Base-by-base conservation (phyloP, 2,329 filamentous ascomycete species). In the Trichoderma citrinoviride region DNA sequence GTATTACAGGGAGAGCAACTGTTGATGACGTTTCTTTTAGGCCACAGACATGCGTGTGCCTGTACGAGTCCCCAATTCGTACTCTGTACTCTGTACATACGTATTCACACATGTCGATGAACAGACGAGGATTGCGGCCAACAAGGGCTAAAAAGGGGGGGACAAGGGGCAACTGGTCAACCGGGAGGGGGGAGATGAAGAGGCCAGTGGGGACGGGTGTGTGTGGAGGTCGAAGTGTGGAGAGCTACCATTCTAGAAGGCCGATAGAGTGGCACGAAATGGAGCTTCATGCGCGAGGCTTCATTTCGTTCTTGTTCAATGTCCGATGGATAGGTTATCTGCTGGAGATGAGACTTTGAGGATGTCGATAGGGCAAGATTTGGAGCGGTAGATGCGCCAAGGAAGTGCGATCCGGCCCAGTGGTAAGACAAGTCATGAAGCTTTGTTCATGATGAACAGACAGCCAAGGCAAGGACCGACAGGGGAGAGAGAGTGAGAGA, bases 161-260 rank as follows among this genome's bases (percentile, higher is more conserved):
- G 49, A 37, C 29, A 49, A 21, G 56, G 56, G 43, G 56, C 43
- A 49, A 37, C n/a, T 47, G 44, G 56, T 49, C 12, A 14, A 46
- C 58, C 58, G 23, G 58, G 58, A 61, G 47, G 56, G 47, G 56
- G 56, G 56, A 60, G 56, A 62, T 62, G 58, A 62, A 46, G 40
- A 54, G n/a, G 19, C 40, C 25, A 41, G 61, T 55, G 49, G 65
- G 37, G 53, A 65, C 54, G 54, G 40, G 54, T 25, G 29, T 17
- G 57, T 27, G 63, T 57, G 57, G 56, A 65, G 63, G 27, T 46
- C 44, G 55, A 44, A 44, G 27, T 65, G 66, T 66, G 65, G 65
- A 66, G 66, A 63, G 60, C 43, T 33, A 65, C 66, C 50, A 68
- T 68, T 68, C 67, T 68, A 64, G 67, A 68, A 67, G 61, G 44